Conservation (phyloP, 768 basidiomycete species). For the Leccinellum luteum region DNA sequence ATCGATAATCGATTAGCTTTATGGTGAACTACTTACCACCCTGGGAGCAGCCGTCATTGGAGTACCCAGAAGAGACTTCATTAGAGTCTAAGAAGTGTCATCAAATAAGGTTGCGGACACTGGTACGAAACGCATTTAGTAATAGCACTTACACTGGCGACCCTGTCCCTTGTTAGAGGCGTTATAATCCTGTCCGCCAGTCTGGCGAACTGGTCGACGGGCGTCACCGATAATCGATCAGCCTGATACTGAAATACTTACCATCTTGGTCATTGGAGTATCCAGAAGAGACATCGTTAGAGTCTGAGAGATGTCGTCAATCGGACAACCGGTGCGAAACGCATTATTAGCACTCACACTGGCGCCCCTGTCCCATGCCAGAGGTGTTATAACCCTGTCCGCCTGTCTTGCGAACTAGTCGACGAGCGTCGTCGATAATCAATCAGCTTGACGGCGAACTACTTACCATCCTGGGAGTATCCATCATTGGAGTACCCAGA, state of each 20-base stretch:
- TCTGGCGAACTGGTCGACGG: slow-evolving; percentile 42
- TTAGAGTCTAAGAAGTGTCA: not conserved
- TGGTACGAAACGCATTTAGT: not conserved
- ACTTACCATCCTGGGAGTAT: too few species aligned
- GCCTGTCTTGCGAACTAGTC: slow-evolving; percentile 53
- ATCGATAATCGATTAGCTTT: slow-evolving; percentile 7
- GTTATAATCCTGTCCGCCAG: slow-evolving; percentile 67
- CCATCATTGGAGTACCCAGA: too few species aligned
- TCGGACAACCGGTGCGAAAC: too few species aligned
- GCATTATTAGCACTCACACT: not conserved
- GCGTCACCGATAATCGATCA: slow-evolving; percentile 11
- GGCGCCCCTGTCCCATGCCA: slow-evolving; percentile 38
- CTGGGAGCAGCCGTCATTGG: not conserved
- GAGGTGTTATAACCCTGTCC: slow-evolving; percentile 63
- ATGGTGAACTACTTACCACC: not conserved
- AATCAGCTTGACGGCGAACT: slow-evolving; percentile 2
- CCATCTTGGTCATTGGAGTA: too few species aligned
- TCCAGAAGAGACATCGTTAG: not conserved
- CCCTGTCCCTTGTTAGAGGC: slow-evolving; percentile 42
- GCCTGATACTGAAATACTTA: not conserved
- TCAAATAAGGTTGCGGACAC: slow-evolving; percentile 5
- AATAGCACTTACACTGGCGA: slow-evolving; percentile 21
- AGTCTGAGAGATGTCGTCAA: not conserved
- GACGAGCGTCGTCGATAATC: slow-evolving; percentile 6
- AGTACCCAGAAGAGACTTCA: too few species aligned